phyloP scores from a whole-genome alignment of 1,284 basidiomycete species.

The Irpex lacteus region DNA sequence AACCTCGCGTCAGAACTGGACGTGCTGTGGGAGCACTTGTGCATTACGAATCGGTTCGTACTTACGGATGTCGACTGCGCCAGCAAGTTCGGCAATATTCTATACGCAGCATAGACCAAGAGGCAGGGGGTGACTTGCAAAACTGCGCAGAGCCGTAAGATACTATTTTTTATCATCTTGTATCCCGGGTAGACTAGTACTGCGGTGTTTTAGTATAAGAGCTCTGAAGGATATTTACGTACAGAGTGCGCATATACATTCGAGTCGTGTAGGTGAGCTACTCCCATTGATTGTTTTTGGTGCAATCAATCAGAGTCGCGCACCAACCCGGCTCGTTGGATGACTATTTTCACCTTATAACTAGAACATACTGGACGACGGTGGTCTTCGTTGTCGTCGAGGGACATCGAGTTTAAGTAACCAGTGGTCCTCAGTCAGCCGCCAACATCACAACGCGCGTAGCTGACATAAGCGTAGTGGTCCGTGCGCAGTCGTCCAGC shows the following conservation, averaged over 20 bases:
- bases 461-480: constrained; percentile 6
- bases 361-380: background rate
- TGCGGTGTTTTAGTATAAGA: background rate
- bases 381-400: background rate
- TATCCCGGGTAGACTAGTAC: background rate
- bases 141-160: too few relatives aligned
- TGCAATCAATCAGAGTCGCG: constrained; percentile 3
- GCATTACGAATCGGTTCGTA: too few relatives aligned
- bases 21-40: too few relatives aligned
- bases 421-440: background rate
- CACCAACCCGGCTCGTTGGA: background rate
- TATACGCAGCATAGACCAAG: too few relatives aligned
- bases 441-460: background rate
- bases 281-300: background rate
- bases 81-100: too few relatives aligned
- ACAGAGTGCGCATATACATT: background rate
- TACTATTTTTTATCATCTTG: background rate
- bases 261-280: background rate
- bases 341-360: background rate
- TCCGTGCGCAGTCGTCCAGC: constrained; percentile 20
- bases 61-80: too few relatives aligned
- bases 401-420: background rate
- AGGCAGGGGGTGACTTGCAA: too few relatives aligned
- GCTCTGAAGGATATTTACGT: background rate
- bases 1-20: too few relatives aligned